A percentile compares a stretch with the other conserved stretches of the same genome.
Evolutionary conservation across 352 stramenopile genomes (phyloP).

Genomic region (Phytophthora rubi): DNA sequence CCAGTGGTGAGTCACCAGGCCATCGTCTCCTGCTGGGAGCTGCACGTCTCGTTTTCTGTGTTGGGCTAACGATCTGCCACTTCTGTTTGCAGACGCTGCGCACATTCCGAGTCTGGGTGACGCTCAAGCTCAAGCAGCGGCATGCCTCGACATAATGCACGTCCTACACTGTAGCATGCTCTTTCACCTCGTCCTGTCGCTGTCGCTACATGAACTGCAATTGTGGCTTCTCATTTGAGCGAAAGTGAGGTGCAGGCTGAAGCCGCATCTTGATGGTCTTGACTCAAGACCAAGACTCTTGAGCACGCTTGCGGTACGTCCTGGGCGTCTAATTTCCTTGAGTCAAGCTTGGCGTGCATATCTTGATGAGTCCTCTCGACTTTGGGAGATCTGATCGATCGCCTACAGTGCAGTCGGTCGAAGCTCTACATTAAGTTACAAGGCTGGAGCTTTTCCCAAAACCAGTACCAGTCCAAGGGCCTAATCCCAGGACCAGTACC

Average conservation of each 20-base stretch:
- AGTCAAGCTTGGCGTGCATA: neutral
- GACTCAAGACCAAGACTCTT: constrained; percentile 1
- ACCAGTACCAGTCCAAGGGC: too few species aligned
- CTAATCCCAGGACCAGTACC: too few species aligned
- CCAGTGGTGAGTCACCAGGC: too few species aligned
- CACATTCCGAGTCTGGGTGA: constrained; percentile 70
- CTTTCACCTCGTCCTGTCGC: too few species aligned
- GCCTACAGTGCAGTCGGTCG: too few species aligned
- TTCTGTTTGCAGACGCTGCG: constrained; percentile 59
- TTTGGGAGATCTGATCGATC: neutral
- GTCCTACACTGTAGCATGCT: too few species aligned
- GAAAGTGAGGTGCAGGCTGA: constrained; percentile 49
- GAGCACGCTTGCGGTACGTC: constrained; percentile 74
- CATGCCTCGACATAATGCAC: too few species aligned
- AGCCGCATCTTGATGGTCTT: constrained; percentile 80
- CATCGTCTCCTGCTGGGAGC: too few species aligned
- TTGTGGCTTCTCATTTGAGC: neutral
- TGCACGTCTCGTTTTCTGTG: neutral
- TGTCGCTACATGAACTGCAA: too few species aligned
- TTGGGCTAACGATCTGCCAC: neutral
- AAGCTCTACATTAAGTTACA: too few species aligned
- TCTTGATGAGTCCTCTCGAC: constrained; percentile 9
- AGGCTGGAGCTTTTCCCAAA: too few species aligned
- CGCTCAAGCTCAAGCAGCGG: constrained; percentile 2
- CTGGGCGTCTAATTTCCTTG: neutral